phyloP scores from a whole-genome alignment of 2,329 filamentous ascomycete species.

The Botrytis byssoidea region DNA sequence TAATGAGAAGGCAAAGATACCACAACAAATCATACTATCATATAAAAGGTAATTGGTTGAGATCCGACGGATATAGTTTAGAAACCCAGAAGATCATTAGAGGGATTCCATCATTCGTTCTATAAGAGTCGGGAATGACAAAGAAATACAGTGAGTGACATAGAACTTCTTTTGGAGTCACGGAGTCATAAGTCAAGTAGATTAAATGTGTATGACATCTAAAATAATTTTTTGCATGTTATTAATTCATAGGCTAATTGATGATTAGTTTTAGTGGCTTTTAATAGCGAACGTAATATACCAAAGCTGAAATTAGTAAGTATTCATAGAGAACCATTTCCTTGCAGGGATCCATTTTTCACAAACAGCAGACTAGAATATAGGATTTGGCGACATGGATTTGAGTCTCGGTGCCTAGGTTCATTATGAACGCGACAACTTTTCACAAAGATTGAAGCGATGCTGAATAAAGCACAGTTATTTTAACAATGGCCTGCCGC shows the following conservation, averaged over 20 bases:
- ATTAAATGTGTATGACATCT: neutral
- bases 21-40: fast-evolving
- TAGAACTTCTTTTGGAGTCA: fast-evolving
- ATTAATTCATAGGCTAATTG: neutral
- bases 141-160: neutral
- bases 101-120: neutral
- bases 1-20: fast-evolving
- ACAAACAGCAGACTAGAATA: neutral
- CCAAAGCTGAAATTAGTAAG: no score
- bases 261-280: neutral
- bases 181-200: neutral
- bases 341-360: fast-evolving
- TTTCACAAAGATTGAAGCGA: no score
- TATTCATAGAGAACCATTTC: fast-evolving
- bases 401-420: neutral
- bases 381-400: neutral
- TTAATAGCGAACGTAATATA: no score
- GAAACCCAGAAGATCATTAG: neutral
- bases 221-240: no score
- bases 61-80: fast-evolving
- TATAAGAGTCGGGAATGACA: fast-evolving
- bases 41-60: fast-evolving
- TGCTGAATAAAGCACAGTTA: no score
- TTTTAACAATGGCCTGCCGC: no score
- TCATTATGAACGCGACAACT: no score